Evolutionary conservation across 148 eudicot genomes (phyloP), one percentile per base, ranked within the genome.

Genomic region (Oxyria digyna): DNA sequence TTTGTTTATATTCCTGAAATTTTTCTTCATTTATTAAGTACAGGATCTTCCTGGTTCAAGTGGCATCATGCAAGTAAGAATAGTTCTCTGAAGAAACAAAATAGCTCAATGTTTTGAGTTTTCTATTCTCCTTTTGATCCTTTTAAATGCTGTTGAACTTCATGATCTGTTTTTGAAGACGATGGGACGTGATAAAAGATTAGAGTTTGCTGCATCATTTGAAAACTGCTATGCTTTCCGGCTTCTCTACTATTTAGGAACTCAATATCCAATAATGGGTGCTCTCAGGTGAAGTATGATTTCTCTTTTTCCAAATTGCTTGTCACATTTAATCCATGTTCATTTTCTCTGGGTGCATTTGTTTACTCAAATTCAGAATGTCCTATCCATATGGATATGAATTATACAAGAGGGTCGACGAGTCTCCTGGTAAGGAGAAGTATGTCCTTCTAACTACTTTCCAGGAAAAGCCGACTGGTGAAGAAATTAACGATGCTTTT

Each of bases 241-340:
- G 75, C 91, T 93, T 74, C 98, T 93, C 55, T 93, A 85, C 66
- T 90, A 89, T 76, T 80, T 85, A 46, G 98, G 98, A 81, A 93
- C 96, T 48, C 98, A 89, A 59, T 93, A 93, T 71, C 98, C 98
- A 48, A 93, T 93, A 69, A 90, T 93, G 98, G 98, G 87, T 59
- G 98, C 96, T 76, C 84, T 93, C 74, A 93, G 98, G 98, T 93
- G 69, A 74, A 13, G 11, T 73, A 2, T 9, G 62, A 23, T 15
- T 29, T 37, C 65, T 59, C 37, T 27, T 3, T 26, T 57, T 57
- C n/a, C 59, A 21, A 21, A 21, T 18, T 10, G 26, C 59, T 10
- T 52, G 21, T 23, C 8, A 52, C 8, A 49, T 49, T 4, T 3
- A 49, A n/a, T 45, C 4, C 49, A 52, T 24, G 62, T 24, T 52